A percentile compares a stretch with the other conserved stretches of the same genome.
Evolutionary conservation across 192 early-diverging fungal genomes (phyloP).

Genomic region (Mortierella antarctica): DNA sequence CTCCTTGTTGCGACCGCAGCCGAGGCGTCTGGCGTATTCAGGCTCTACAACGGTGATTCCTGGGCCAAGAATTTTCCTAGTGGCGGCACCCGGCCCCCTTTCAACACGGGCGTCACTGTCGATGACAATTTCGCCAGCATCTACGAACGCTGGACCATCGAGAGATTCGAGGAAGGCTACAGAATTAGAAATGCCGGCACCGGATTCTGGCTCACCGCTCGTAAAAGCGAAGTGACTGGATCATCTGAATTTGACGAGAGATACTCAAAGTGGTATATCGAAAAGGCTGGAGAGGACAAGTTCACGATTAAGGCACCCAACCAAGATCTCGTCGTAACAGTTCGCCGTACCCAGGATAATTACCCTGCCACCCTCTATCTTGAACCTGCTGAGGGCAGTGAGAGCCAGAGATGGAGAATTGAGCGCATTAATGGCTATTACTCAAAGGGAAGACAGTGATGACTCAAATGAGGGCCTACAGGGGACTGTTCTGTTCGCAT

Average conservation of each 20-base stretch:
- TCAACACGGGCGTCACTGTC: not conserved
- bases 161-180: not conserved
- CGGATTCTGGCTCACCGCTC: conserved; percentile 9
- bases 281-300: not conserved
- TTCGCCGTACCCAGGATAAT: not conserved
- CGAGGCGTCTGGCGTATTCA: not conserved
- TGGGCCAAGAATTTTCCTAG: not conserved
- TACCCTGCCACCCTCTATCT: not conserved
- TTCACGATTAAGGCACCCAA: not conserved
- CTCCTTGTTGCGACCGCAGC: not conserved
- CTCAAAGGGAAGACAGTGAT: too few species aligned
- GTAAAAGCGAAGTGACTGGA: not conserved
- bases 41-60: not conserved
- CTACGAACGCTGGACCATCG: not conserved
- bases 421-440: not conserved
- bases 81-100: not conserved
- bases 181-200: not conserved
- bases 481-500: too few species aligned
- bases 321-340: conserved; percentile 10
- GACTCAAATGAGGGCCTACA: too few species aligned
- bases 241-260: not conserved
- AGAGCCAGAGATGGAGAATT: not conserved
- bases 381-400: not conserved
- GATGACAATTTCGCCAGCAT: not conserved
- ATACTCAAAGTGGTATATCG: conserved; percentile 8